phyloP scores from a whole-genome alignment of 225 moss, liverwort and hornwort genomes.

The Lunularia cruciata region DNA sequence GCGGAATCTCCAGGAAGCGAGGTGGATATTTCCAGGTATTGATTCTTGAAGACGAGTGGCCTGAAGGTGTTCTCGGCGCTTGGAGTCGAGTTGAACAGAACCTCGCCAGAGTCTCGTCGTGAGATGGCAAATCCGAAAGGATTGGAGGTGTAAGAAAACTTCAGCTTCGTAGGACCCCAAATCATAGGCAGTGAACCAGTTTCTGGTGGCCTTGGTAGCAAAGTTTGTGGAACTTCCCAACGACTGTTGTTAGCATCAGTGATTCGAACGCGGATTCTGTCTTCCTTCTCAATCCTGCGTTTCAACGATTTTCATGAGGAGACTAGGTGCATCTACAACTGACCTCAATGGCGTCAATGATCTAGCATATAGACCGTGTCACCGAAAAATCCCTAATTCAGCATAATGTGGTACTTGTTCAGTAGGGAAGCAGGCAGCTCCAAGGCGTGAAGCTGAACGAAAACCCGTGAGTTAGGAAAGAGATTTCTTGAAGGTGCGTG shows the following conservation, averaged over 20 bases:
- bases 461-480: not conserved
- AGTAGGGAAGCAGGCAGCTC: not conserved
- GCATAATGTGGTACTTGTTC: no score
- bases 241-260: slow-evolving; percentile 43
- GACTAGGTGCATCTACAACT: no score
- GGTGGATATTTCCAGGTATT: slow-evolving; percentile 79
- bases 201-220: not conserved
- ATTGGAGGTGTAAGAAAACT: slow-evolving; percentile 34
- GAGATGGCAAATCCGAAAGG: slow-evolving; percentile 46
- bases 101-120: slow-evolving; percentile 27
- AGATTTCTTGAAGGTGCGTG: not conserved
- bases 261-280: slow-evolving; percentile 36
- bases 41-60: slow-evolving; percentile 69
- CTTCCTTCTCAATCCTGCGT: slow-evolving; percentile 42
- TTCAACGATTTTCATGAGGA: not conserved
- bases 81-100: slow-evolving; percentile 46
- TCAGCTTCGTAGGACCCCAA: not conserved
- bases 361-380: no score
- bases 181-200: slow-evolving; percentile 7
- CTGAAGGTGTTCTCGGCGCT: not conserved
- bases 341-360: no score
- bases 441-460: not conserved
- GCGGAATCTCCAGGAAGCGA: slow-evolving; percentile 52
- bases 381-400: no score
- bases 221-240: slow-evolving; percentile 43